Percentiles rank a stretch among this genome's conserved stretches.
These are phyloP conservation scores for Protomyces macrosporus DNA, from an alignment of 1,139 yeast species.

Conservation along the genomic window DNA sequence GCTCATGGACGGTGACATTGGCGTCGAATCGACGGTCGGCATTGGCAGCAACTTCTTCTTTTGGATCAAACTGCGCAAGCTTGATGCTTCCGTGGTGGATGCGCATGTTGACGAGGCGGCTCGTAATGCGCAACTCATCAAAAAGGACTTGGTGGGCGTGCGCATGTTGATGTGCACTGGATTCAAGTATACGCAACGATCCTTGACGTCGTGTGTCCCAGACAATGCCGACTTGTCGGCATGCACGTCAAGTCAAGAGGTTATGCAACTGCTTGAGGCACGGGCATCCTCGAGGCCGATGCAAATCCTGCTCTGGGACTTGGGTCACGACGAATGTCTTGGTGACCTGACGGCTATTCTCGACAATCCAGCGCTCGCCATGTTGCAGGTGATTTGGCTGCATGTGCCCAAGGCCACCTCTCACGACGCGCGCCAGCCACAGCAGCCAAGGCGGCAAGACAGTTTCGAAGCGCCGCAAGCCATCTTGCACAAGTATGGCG, in stretches of 20 bases:
- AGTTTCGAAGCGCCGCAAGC: not conserved
- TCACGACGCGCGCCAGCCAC: not conserved
- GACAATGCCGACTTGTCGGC: not conserved
- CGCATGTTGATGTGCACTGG: not conserved
- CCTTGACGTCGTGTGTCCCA: not conserved
- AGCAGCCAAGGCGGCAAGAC: not conserved
- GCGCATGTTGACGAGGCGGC: not conserved
- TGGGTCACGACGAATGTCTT: not conserved
- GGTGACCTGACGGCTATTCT: not conserved
- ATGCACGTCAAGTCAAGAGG: not conserved
- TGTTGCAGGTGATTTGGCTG: not conserved
- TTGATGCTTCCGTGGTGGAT: not conserved
- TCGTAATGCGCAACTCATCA: not conserved
- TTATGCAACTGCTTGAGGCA: not conserved
- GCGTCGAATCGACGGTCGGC: constrained; percentile 12
- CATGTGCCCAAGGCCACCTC: not conserved
- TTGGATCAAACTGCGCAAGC: not conserved
- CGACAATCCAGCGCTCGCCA: not conserved
- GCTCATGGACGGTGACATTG: constrained; percentile 24
- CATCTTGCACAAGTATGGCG: not conserved
- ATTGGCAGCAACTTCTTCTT: constrained; percentile 10
- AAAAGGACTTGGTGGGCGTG: not conserved
- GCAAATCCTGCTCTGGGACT: not conserved
- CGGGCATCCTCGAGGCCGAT: not conserved
- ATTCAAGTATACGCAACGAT: not conserved